Evolutionary conservation across 1,139 yeast genomes (phyloP).

Genomic region (Hemisphaericaspora xylofermentans): DNA sequence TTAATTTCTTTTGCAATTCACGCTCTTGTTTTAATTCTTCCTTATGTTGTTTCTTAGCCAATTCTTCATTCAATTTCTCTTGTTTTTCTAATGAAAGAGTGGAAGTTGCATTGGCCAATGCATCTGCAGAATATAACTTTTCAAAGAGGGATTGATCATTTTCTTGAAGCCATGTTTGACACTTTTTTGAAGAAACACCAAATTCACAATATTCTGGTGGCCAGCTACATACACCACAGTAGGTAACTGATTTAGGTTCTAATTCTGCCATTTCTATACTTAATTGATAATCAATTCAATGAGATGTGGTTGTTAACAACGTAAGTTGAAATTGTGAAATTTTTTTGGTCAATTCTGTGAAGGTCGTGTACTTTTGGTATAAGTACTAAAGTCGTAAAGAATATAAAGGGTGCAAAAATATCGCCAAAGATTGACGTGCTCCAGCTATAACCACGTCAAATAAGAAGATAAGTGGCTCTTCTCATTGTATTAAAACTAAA

Average conservation of each 20-base stretch:
- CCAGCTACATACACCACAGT: constrained; percentile 82
- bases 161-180: constrained; percentile 78
- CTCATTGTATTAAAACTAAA: neutral
- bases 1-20: constrained; percentile 73
- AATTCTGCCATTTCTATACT: constrained; percentile 33
- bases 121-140: constrained; percentile 59
- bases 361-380: neutral
- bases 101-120: constrained; percentile 51
- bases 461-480: neutral
- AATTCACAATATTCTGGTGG: constrained; percentile 97
- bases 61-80: constrained; percentile 75
- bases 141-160: constrained; percentile 57
- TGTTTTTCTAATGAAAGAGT: constrained; percentile 72
- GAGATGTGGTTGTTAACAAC: neutral
- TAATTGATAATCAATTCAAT: neutral
- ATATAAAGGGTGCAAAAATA: too few species aligned
- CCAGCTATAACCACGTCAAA: neutral
- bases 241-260: constrained; percentile 49
- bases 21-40: constrained; percentile 88
- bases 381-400: too few species aligned
- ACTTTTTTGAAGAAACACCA: constrained; percentile 76
- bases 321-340: constrained; percentile 1
- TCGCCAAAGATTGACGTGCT: too few species aligned
- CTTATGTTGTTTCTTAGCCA: constrained; percentile 82
- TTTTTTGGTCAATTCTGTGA: neutral